Evolutionary conservation across 192 early-diverging fungal species (phyloP), one percentile per base, ranked within the genome.

Genomic region (Coemansia sp.): DNA sequence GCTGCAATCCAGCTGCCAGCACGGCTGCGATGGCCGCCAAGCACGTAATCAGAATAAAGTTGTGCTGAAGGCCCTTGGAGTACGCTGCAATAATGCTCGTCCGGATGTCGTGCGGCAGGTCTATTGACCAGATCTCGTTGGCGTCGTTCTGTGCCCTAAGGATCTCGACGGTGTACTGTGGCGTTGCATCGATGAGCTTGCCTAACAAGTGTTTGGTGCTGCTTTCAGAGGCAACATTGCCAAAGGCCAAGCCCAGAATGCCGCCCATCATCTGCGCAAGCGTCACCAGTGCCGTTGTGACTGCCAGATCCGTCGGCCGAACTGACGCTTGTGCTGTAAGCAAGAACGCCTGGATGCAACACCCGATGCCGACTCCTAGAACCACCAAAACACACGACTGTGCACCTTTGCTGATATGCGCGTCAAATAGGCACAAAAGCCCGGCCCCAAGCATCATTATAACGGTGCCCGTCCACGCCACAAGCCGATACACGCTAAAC

Each of bases 251-350:
- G 0, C 83, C 83, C 63, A 85, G 68, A 40, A 82, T 79, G 10
- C 74, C 78, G 43, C 83, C 83, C 57, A 81, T 71, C 58, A 74
- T 77, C 51, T 79, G 79, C 60, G 69, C 77, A 39, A 85, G 81
- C 32, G 70, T 82, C 19, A 73, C 73, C 19, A 85, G 53, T 24
- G 78, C 78, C 4, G 79, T 82, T 6, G 75, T 70, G 14, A 81
- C 75, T 11, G 83, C 74, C 49, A 85, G 62, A 43, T 75, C 73
- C 15, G 58, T 38, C 0, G 69, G 59, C 12, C 59, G 62, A 37
- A 85, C 72, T 3, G 78, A 75, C 1, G 71, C 73, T 43, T 85
- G 83, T 4, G 71, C 73, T 6, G 83, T 78, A 9, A 85, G 67
- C 27, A 82, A 64, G 12, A 81, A 65, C 17, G 69, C 69, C 64